Conservation (phyloP, 495 filamentous ascomycete genomes). For the Podospora fimiseda region DNA sequence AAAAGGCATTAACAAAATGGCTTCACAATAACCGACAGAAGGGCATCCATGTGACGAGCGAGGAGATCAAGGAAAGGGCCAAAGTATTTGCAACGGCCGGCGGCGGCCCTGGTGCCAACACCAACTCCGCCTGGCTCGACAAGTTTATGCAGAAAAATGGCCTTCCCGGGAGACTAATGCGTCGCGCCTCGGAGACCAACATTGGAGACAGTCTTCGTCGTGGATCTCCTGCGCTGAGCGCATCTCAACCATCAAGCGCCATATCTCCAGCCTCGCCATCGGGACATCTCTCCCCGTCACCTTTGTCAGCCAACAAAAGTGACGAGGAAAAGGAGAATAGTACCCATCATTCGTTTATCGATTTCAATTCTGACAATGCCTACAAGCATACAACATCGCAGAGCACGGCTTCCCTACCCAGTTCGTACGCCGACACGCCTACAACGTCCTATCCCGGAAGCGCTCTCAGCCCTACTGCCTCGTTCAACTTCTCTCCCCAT, state of each 20-base stretch:
- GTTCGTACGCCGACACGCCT: conserved; percentile 53
- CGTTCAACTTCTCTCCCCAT: conserved; percentile 72
- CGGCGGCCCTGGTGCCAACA: conserved; percentile 59
- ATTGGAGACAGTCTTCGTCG: conserved; percentile 53
- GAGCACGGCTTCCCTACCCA: conserved; percentile 50
- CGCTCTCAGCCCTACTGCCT: conserved; percentile 78
- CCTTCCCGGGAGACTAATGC: conserved; percentile 54
- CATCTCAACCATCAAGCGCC: conserved; percentile 60
- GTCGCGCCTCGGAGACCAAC: conserved; percentile 65
- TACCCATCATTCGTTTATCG: conserved; percentile 43
- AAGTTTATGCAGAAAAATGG: conserved; percentile 96
- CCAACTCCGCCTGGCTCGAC: conserved; percentile 76
- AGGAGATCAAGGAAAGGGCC: conserved; percentile 82
- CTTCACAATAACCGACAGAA: conserved; percentile 71
- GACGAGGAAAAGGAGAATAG: conserved; percentile 53
- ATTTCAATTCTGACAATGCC: conserved; percentile 42
- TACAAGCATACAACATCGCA: conserved; percentile 52
- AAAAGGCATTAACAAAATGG: conserved; percentile 89
- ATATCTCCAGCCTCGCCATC: conserved; percentile 70
- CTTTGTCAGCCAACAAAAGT: conserved; percentile 60
- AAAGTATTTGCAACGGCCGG: conserved; percentile 73
- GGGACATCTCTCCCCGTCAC: conserved; percentile 56
- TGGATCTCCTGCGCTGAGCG: conserved; percentile 47
- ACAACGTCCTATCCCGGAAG: conserved; percentile 65
- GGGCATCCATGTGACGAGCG: conserved; percentile 71